Evolutionary conservation across 495 filamentous ascomycete genomes (phyloP), one percentile per base, ranked within the genome.

Genomic region (Aspergillus indologenus): DNA sequence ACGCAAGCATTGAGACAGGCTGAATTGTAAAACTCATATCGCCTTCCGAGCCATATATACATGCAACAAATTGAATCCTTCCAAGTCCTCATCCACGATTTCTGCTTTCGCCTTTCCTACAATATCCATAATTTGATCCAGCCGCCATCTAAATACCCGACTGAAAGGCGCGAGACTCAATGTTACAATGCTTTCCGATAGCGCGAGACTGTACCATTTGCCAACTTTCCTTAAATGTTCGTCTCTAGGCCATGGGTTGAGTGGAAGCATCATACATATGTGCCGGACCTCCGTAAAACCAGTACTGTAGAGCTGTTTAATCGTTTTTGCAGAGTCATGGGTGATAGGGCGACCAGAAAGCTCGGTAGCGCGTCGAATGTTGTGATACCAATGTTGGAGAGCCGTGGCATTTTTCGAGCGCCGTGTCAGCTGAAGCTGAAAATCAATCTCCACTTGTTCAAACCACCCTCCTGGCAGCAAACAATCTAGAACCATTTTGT

Each of bases 391-490:
- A 61, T 82, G 60, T 63, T 71, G 54, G 85, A 75, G 40, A 68
- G 72, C 54, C 72, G 82, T 48, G 79, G 74, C 56, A 67, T 44
- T 82, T 71, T 65, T 85, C 58, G 68, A 83, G n/a, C 83, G 80
- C 63, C 91, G 87, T 56, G 92, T 89, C 58, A 85, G 89, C 21
- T 85, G 87, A 17, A 90, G 90, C 22, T 81, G 74, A 49, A 88
- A 85, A 69, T 98, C 91, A 31, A 98, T 89, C 68, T 98, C 93
- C n/a, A 96, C 85, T 55, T 96, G 92, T 71, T 98, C 93, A 49
- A 96, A 77, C 72, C 83, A 85, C 11, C 90, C 92, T 5, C 88
- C 85, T 9, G 92, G 90, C 58, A 83, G 87, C 17, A 96, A 81
- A 64, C 96, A 91, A 44, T 86, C 85, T 64, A 86, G 87, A 21